A percentile compares a stretch with the other conserved stretches of the same genome.
phyloP scores from a whole-genome alignment of 495 filamentous ascomycete species.

The Neurospora sp. region DNA sequence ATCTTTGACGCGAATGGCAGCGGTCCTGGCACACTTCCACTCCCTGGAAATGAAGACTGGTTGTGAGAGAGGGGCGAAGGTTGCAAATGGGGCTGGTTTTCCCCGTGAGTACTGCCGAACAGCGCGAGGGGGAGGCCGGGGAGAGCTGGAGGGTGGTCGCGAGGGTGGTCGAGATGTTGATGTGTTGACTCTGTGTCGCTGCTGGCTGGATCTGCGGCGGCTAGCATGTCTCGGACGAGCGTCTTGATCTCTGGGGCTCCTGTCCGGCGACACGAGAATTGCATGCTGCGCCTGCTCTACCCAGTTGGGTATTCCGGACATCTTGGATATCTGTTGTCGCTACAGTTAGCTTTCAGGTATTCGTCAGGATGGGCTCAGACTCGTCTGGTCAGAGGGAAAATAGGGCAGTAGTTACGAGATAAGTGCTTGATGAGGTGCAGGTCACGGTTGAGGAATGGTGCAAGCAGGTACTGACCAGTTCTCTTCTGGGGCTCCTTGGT shows the following conservation, averaged over 20 bases:
- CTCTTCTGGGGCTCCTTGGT: not conserved
- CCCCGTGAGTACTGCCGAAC: not conserved
- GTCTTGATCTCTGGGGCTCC: not conserved
- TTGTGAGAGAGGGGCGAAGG: not conserved
- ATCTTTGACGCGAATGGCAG: conserved; percentile 12
- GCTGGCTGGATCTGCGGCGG: not conserved
- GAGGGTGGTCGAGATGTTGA: conserved; percentile 28
- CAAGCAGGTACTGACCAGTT: not conserved
- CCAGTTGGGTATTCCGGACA: not conserved
- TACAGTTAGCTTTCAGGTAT: not conserved
- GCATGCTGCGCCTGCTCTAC: not conserved
- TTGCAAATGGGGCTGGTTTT: not conserved
- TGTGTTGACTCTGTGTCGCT: not conserved
- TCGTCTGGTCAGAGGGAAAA: not conserved
- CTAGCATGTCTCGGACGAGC: not conserved
- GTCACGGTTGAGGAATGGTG: not conserved
- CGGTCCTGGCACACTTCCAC: conserved; percentile 17
- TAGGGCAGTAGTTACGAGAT: not conserved
- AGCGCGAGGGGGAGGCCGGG: not conserved
- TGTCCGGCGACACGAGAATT: not conserved
- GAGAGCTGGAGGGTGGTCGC: conserved; percentile 1
- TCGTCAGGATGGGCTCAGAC: not conserved
- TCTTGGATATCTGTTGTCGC: not conserved
- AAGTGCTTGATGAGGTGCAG: not conserved
- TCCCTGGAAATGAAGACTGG: conserved; percentile 8